phyloP scores from a whole-genome alignment of 208 protist species.

The Leishmania mexicana region DNA sequence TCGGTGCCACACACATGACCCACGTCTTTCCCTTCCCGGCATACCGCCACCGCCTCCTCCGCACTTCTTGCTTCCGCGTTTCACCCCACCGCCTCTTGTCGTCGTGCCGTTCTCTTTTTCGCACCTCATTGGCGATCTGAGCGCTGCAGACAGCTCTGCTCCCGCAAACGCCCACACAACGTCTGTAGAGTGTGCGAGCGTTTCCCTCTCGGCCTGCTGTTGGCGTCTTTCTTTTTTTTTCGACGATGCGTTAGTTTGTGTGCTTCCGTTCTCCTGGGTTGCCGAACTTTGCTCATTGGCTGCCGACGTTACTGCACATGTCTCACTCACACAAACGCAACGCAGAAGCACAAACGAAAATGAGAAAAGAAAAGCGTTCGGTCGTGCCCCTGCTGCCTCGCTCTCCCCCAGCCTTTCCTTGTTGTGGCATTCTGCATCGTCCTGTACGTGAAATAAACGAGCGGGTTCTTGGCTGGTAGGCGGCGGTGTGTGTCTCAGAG shows the following conservation, averaged over 20 bases:
- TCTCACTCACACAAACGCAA: neutral
- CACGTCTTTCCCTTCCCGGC: neutral
- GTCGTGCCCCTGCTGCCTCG: neutral
- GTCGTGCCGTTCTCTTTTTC: neutral
- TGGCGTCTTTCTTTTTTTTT: neutral
- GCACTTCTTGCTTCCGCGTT: neutral
- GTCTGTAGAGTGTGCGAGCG: neutral
- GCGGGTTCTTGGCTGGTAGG: neutral
- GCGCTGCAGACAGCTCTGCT: neutral
- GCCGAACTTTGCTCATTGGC: neutral
- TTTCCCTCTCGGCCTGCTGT: conserved; percentile 4
- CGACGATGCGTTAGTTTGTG: neutral
- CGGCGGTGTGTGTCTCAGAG: neutral
- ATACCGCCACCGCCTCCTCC: neutral
- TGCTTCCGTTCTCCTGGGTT: neutral
- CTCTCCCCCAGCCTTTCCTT: neutral
- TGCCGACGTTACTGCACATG: neutral
- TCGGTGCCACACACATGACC: neutral
- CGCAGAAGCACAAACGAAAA: neutral
- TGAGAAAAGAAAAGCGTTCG: neutral
- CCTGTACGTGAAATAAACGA: neutral
- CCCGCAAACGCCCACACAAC: neutral
- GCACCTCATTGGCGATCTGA: neutral
- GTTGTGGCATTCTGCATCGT: neutral
- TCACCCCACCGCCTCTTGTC: neutral